Evolutionary conservation across 192 early-diverging fungal genomes (phyloP).

Genomic region (Dissophora ornata): DNA sequence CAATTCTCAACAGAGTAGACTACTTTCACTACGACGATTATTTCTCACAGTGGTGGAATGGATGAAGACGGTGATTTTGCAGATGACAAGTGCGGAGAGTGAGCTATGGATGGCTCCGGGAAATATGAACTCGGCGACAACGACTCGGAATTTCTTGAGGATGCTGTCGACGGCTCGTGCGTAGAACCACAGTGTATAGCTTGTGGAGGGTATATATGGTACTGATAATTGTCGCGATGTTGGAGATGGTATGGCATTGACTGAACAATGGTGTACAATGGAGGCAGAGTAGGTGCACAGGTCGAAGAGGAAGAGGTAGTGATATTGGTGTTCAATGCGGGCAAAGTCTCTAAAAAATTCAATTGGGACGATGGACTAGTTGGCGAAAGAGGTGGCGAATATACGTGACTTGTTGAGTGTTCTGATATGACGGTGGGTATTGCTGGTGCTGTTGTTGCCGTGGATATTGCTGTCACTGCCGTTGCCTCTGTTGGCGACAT

Average conservation of each 20-base stretch:
- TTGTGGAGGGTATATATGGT: slow-evolving; percentile 5
- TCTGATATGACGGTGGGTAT: background rate
- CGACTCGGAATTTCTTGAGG: background rate
- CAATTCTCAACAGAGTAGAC: no score
- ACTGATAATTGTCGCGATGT: background rate
- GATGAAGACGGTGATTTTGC: no score
- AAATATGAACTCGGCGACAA: no score
- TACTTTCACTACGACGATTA: no score
- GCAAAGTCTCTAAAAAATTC: background rate
- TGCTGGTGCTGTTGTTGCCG: background rate
- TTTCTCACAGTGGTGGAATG: no score
- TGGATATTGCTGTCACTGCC: background rate
- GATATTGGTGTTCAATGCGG: background rate
- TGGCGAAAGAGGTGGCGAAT: slow-evolving; percentile 23
- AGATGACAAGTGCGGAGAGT: no score
- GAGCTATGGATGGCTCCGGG: no score
- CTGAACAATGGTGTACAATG: slow-evolving; percentile 5
- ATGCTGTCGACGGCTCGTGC: background rate
- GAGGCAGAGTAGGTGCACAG: background rate
- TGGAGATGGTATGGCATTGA: background rate
- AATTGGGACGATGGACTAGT: slow-evolving; percentile 13
- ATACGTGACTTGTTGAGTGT: background rate
- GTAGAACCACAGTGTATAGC: background rate
- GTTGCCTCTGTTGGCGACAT: no score
- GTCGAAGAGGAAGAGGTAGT: no score